Percentiles rank a stretch among this genome's conserved stretches.
Evolutionary conservation across 2,329 filamentous ascomycete species (phyloP).

Genomic region (Fonsecaea erecta): DNA sequence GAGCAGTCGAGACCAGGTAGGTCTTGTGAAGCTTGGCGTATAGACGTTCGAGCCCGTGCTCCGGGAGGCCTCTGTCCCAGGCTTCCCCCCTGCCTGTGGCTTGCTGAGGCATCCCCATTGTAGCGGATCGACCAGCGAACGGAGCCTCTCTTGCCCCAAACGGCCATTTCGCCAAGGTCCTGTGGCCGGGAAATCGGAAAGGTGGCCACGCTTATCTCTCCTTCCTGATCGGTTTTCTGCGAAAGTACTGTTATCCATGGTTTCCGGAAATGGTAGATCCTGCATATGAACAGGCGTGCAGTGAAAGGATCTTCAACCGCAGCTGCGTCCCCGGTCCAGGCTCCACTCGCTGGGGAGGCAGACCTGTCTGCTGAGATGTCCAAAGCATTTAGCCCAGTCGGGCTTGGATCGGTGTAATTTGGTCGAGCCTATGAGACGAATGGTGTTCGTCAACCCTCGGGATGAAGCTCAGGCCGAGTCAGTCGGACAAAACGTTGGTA

Average conservation of each 20-base stretch:
- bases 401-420: neutral
- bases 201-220: neutral
- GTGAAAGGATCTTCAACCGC: neutral
- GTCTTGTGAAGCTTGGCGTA: neutral
- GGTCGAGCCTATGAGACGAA: neutral
- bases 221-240: constrained; percentile 2
- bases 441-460: neutral
- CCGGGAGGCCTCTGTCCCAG: neutral
- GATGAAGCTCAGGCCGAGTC: neutral
- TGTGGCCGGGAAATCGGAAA: neutral
- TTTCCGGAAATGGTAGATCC: neutral
- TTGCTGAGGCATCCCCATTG: neutral
- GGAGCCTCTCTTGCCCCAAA: constrained; percentile 2
- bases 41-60: neutral
- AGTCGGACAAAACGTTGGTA: neutral
- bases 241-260: neutral
- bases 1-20: neutral
- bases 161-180: neutral
- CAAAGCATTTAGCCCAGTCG: neutral
- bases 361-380: neutral
- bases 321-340: neutral
- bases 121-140: neutral
- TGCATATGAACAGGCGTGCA: neutral
- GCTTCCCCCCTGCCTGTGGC: neutral
- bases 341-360: neutral